phyloP scores from a whole-genome alignment of 345 rosid genomes.

The Aquilaria yunnanensis region DNA sequence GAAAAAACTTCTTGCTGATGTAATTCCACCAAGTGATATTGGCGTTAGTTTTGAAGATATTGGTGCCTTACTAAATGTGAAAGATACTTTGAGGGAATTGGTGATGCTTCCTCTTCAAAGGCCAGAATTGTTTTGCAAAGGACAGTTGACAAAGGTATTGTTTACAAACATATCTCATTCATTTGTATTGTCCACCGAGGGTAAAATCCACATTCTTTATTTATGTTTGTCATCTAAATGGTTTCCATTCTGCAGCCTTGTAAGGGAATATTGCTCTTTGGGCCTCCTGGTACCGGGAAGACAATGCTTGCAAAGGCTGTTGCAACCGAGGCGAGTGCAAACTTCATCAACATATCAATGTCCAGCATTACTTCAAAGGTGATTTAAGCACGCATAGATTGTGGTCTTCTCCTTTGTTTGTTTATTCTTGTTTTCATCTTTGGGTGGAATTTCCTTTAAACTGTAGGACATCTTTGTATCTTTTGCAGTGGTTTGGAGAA shows the following conservation, averaged over 20 bases:
- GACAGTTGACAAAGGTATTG: conserved; percentile 89
- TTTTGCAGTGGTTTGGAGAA: conserved; percentile 99
- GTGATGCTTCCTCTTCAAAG: conserved; percentile 99
- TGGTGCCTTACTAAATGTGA: conserved; percentile 95
- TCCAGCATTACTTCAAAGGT: conserved; percentile 99
- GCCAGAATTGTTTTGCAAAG: conserved; percentile 96
- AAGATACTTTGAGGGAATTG: conserved; percentile 96
- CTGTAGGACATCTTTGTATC: conserved; percentile 8
- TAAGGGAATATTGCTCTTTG: conserved; percentile 93
- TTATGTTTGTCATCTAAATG: conserved; percentile 1
- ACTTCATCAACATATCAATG: conserved; percentile 99
- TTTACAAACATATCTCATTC: too few relatives aligned
- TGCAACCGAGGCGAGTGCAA: conserved; percentile 99
- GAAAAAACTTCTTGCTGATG: conserved; percentile 95
- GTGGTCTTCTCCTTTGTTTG: not conserved
- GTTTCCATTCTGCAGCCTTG: conserved; percentile 56
- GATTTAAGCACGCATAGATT: not conserved
- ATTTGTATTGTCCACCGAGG: not conserved
- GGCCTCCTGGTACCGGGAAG: conserved; percentile 99
- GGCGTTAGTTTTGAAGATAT: conserved; percentile 97
- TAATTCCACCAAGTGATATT: conserved; percentile 92
- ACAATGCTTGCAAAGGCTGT: conserved; percentile 99
- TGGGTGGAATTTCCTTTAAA: not conserved
- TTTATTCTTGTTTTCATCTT: not conserved
- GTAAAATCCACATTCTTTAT: not conserved